These are phyloP conservation scores for Pouteria campechiana DNA, from an alignment of 179 eudicot species.

Conservation along the genomic window DNA sequence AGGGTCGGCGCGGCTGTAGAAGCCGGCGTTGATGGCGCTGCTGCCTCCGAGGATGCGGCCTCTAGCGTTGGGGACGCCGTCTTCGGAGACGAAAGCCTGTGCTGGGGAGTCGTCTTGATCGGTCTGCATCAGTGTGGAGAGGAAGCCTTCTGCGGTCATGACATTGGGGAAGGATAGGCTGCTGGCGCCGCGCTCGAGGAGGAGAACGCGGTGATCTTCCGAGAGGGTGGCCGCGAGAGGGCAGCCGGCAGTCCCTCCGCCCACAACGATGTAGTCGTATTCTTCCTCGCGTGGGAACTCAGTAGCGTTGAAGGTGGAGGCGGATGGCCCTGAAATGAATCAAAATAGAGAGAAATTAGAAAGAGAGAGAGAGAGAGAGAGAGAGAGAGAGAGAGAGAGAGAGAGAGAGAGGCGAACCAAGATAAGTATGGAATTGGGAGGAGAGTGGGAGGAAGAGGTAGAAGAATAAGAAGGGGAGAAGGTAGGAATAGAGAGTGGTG, in stretches of 20 bases:
- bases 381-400: too few species aligned
- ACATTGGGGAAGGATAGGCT: constrained; percentile 45
- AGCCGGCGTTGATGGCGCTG: constrained; percentile 86
- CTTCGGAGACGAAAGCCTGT: constrained; percentile 75
- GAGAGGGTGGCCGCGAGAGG: constrained; percentile 88
- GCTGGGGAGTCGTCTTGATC: constrained; percentile 59
- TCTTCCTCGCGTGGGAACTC: constrained; percentile 49
- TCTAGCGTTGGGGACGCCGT: constrained; percentile 86
- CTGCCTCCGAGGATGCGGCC: constrained; percentile 98
- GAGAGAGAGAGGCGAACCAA: too few species aligned
- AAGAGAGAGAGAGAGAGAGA: too few species aligned
- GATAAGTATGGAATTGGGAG: too few species aligned
- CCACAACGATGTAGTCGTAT: constrained; percentile 75
- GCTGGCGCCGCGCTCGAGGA: constrained; percentile 76
- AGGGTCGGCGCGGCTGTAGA: constrained; percentile 72
- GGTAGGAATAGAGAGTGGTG: too few species aligned
- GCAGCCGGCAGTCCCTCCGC: constrained; percentile 91
- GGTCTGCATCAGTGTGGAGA: constrained; percentile 37
- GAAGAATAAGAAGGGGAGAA: too few species aligned
- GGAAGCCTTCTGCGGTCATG: constrained; percentile 73
- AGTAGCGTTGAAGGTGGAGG: constrained; percentile 62
- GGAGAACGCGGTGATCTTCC: constrained; percentile 35
- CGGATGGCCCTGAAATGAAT: too few species aligned
- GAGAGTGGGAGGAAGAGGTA: too few species aligned
- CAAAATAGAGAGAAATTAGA: too few species aligned